Evolutionary conservation across 2,329 filamentous ascomycete species (phyloP), one percentile per base, ranked within the genome.

Genomic region (Colletotrichum chlorophyti): DNA sequence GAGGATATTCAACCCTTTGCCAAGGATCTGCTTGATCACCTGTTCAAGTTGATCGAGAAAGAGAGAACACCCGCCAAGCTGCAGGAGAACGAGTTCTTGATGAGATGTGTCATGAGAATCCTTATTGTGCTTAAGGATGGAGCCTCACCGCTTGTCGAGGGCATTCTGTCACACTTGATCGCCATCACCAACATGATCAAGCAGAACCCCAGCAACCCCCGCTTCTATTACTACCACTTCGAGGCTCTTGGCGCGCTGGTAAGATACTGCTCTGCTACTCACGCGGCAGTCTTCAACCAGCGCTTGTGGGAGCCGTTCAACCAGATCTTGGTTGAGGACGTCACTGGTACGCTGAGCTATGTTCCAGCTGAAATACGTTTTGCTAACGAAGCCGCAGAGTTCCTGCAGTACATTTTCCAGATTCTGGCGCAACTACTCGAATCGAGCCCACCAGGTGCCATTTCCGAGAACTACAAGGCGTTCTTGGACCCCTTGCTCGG

Each of bases 171-270:
- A 49, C 93, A 96, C 72, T 84, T 99, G 58, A 87, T 96, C 69
- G 89, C 84, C 61, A 97, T 99, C 67, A 97, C 93, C 45, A 90
- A 90, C 68, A 88, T 96, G 65, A 98, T 98, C 74, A 90, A 93
- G 70, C 85, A 90, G 66, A 99, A 99, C 74, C 95, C 95, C 1
- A 97, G 93, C 78, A 99, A 99, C 74, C 95, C 95, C 2, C 86
- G 92, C 11, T 99, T 99, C 78, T 97, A 97, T 77, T 99, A 99
- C 79, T 99, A 94, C 74, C 92, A 97, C 72, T 99, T 99, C 63
- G 95, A 99, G 77, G 91, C 92, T 3, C 79, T 99, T 41, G 95
- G 95, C 29, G 94, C 95, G 14, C 82, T 99, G 43, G 91, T 98
- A 53, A 86, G 91, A 83, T 81, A 88, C 82, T 76, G 91, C 81